A percentile compares a stretch with the other conserved stretches of the same genome.
Conservation (phyloP, 2,329 filamentous ascomycete genomes). For the Ophiostoma tasmaniense region DNA sequence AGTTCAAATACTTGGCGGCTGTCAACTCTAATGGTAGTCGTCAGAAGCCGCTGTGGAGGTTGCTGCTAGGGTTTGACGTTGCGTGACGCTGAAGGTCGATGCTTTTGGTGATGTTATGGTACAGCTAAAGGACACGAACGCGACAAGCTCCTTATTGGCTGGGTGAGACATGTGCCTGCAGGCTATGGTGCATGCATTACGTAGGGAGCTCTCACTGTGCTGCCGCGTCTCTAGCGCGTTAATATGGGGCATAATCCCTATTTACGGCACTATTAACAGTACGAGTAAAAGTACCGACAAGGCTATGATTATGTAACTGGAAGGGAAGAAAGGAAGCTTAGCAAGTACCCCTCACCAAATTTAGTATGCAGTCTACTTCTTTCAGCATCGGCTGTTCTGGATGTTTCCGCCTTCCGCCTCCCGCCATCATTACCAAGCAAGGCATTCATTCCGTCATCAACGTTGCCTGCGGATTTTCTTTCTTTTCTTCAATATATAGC, state of each 20-base stretch:
- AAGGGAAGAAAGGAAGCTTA: neutral
- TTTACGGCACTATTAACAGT: neutral
- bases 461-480: neutral
- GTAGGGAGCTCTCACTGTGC: neutral
- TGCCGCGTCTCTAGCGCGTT: slow-evolving; percentile 11
- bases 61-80: neutral
- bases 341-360: neutral
- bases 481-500: neutral
- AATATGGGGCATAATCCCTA: neutral
- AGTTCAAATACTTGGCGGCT: neutral
- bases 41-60: neutral
- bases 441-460: neutral
- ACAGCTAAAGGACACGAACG: slow-evolving; percentile 35
- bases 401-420: slow-evolving; percentile 7
- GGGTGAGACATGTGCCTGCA: slow-evolving; percentile 1
- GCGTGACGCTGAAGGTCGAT: slow-evolving; percentile 4
- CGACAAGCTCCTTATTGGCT: slow-evolving; percentile 34
- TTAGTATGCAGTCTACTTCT: neutral
- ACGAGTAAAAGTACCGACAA: neutral
- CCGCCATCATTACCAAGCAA: slow-evolving; percentile 20
- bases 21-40: neutral
- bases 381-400: slow-evolving; percentile 11
- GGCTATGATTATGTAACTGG: neutral
- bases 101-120: neutral
- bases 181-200: neutral